Evolutionary conservation across 768 basidiomycete genomes (phyloP), one percentile per base, ranked within the genome.

Genomic region (Suillus bovinus): DNA sequence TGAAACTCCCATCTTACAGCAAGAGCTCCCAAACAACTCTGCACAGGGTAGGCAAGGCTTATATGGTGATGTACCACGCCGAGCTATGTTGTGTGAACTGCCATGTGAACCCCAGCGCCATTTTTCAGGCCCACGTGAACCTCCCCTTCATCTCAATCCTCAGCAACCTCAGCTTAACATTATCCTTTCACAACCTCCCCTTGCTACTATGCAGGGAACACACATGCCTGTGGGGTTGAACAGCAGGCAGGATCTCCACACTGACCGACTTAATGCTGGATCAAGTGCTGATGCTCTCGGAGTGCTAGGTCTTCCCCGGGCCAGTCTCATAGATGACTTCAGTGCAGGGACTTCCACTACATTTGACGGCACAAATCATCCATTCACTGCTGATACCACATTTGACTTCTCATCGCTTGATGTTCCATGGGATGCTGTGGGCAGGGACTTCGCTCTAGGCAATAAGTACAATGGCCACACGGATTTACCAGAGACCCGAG

Each of bases 371-470:
- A 22, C n/a, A 22, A 3, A 44, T 44, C 2, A 10, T 22, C 42
- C 42, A 44, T 44, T 44, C 42, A 44, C 42, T 41, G 20, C 39
- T 2, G n/a, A 44, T 44, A 11, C 42, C 10, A 11, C 0, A 44
- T 44, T 44, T 2, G 5, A 44, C 42, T 44, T 44, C 42, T 44
- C 42, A 10, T 22, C 6, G 10, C 42, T 44, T 44, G 42, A 44
- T 44, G n/a, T 44, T 44, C 42, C 42, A 44, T 44, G 42, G 42
- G 42, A 44, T 44, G n/a, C 42, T 44, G 42, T 44, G 42, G 42
- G 42, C n/a, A 4, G 42, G 42, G 42, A 44, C 42, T 44, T 44
- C 42, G 2, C 10, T 44, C n/a, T 44, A 22, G n/a, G 42, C 42
- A 44, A 44, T 22, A 44, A n/a, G n/a, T 44, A 44, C 1, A 4